These are phyloP conservation scores for Neoscytalidium dimidiatum DNA, from an alignment of 2,329 filamentous ascomycete genomes.

Conservation along the genomic window DNA sequence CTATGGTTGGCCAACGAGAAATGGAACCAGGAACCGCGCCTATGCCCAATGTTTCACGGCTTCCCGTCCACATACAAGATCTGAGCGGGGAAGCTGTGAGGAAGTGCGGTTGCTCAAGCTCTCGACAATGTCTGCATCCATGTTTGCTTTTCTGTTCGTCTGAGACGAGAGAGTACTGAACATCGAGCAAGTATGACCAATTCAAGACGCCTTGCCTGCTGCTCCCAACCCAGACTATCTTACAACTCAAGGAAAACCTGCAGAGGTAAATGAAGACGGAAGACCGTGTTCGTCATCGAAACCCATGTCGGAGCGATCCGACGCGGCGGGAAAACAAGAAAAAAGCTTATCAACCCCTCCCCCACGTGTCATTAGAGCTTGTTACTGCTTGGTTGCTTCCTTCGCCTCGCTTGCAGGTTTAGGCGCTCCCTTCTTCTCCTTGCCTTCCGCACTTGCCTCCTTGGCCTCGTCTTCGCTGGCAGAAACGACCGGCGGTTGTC, in stretches of 20 bases:
- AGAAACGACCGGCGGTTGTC: slow-evolving; percentile 42
- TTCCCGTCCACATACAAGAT: not conserved
- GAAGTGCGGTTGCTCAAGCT: not conserved
- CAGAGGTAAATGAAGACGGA: slow-evolving; percentile 1
- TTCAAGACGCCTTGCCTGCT: slow-evolving; percentile 10
- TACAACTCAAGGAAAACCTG: slow-evolving; percentile 2
- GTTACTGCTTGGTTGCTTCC: slow-evolving; percentile 33
- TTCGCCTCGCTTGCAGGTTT: slow-evolving; percentile 42
- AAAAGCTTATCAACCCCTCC: slow-evolving; percentile 16
- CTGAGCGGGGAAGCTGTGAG: not conserved
- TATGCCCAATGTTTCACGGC: slow-evolving; percentile 8
- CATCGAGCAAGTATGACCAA: not conserved
- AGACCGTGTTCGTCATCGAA: slow-evolving; percentile 16
- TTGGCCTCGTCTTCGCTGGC: slow-evolving; percentile 45
- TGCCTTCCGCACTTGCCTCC: slow-evolving; percentile 45
- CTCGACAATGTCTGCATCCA: not conserved
- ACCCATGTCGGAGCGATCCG: slow-evolving; percentile 1
- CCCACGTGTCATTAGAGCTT: slow-evolving; percentile 14
- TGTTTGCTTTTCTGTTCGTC: not conserved
- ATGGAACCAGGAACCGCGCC: not conserved
- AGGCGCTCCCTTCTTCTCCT: slow-evolving; percentile 31
- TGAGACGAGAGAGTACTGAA: slow-evolving; percentile 1
- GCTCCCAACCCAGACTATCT: slow-evolving; percentile 8
- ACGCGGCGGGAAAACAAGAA: not conserved
- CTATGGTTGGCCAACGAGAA: not conserved